Base-by-base conservation (phyloP, 495 filamentous ascomycete genomes). In the Filosporella fistucella region DNA sequence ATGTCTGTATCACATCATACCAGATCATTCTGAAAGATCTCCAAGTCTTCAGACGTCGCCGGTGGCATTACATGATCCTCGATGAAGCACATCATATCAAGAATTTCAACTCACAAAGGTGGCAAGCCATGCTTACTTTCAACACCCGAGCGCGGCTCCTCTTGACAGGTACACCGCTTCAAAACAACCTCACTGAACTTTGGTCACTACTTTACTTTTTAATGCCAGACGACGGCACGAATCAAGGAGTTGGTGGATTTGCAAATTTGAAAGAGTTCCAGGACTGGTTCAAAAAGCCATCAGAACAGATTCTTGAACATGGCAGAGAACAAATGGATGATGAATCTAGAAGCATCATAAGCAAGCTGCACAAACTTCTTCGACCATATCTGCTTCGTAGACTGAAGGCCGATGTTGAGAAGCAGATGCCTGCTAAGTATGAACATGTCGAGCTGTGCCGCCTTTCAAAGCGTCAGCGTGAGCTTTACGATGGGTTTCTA, bases 51-150 rank as follows among this genome's bases (percentile, higher is more conserved):
- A 91, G 93, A 60, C 80, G 88, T 43, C 78, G 89, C n/a, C 77
- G 76, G 32, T 99, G 94, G 94, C 90, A 96, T 63, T 99, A 96
- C 67, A 89, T 99, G 81, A 85, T 99, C 49, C 79, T 99, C 13
- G 94, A 99, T 62, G 94, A 99, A 68, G 94, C 94, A 1, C 94
- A 99, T 64, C 97, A 97, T 63, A 99, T 99, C 74, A 97, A 97
- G 64, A 99, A 99, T 62, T 97, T 96, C 73, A 89, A 91, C 54
- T 95, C 91, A 0, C 90, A 95, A 63, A 74, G 91, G 49, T 99
- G 93, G 93, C 91, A 97, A 62, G 88, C 88, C 0, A 71, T 99
- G 40, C 78, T 99, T 6, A 93, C 83, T 1, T 94, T 97, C 67
- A 86, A 88, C 52, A 96, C 91, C 3, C 79, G 83, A 37, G 84